Base-by-base conservation (phyloP, 768 basidiomycete species). In the Pulveroboletus ravenelii region DNA sequence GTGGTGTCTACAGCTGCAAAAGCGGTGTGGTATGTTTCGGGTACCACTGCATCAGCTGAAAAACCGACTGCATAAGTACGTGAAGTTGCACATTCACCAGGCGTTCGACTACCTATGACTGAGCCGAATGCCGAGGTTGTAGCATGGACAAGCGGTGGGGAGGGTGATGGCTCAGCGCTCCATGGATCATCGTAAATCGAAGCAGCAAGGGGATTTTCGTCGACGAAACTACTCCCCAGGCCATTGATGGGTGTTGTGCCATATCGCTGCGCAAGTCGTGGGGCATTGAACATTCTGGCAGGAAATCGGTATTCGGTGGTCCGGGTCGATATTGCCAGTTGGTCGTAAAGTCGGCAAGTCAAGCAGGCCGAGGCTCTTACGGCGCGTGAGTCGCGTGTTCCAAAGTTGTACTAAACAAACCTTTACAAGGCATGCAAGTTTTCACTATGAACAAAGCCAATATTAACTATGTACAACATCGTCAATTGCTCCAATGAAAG, bases 101-200 rank as follows among this genome's bases (percentile, higher is more conserved):
- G 3, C 9, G 15, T 13, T 38, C 25, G 6, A 27, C 54, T 59
- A 85, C 86, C 85, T 63, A 89, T 87, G 9, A 88, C 84, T 41
- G 83, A 78, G 60, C 76, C 80, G 64, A 87, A 84, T 27, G 79
- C 73, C 45, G 78, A 75, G 23, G 77, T 65, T 36, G 72, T 65
- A 25, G 75, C 72, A 41, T 81, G 79, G 41, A 74, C 65, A 29
- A 81, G 78, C 29, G 85, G 84, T 12, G 83, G 81, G 32, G 81
- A 78, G 23, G 87, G 87, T 54, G 82, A 85, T 3, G 87, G 87
- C 17, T 80, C 75, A 54, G 84, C 72, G 62, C 85, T 87, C 87
- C 87, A 89, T 25, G 88, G 87, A 66, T 90, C 88, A 58, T 89
- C 88, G 63, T 89, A 89, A 10, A 80, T 81, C 3, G 87, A 89